phyloP scores from a whole-genome alignment of 768 basidiomycete species.

The Mycena chlorophos region DNA sequence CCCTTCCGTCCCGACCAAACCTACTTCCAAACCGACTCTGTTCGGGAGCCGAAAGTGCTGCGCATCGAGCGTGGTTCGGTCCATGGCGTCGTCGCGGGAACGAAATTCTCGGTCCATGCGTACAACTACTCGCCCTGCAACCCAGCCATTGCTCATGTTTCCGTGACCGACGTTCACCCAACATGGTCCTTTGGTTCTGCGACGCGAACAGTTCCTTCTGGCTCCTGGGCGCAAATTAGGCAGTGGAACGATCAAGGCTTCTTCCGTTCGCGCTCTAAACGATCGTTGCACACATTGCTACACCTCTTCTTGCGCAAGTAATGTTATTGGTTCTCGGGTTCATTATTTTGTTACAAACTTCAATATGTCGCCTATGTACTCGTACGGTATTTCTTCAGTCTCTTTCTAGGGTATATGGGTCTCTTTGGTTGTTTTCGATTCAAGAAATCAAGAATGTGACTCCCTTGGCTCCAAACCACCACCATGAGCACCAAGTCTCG shows the following conservation, averaged over 20 bases:
- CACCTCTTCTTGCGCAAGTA: neutral
- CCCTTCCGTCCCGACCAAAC: conserved; percentile 54
- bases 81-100: conserved; percentile 65
- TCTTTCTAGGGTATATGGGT: too few relatives aligned
- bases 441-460: too few relatives aligned
- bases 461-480: too few relatives aligned
- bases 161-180: conserved; percentile 53
- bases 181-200: conserved; percentile 59
- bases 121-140: conserved; percentile 64
- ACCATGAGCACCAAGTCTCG: too few relatives aligned
- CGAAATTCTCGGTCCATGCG: conserved; percentile 58
- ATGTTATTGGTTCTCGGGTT: neutral
- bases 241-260: conserved; percentile 56
- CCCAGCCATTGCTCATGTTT: conserved; percentile 49
- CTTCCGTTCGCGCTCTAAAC: conserved; percentile 36
- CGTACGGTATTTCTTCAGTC: neutral
- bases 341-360: neutral
- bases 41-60: conserved; percentile 37
- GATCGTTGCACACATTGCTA: conserved; percentile 3
- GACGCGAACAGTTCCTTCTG: conserved; percentile 33
- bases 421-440: too few relatives aligned
- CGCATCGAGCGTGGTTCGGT: conserved; percentile 59
- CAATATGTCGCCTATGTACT: neutral
- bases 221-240: conserved; percentile 53
- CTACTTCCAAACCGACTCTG: conserved; percentile 46